Base-by-base conservation (phyloP, 495 filamentous ascomycete genomes). In the Aspergillus incahuasiensis region DNA sequence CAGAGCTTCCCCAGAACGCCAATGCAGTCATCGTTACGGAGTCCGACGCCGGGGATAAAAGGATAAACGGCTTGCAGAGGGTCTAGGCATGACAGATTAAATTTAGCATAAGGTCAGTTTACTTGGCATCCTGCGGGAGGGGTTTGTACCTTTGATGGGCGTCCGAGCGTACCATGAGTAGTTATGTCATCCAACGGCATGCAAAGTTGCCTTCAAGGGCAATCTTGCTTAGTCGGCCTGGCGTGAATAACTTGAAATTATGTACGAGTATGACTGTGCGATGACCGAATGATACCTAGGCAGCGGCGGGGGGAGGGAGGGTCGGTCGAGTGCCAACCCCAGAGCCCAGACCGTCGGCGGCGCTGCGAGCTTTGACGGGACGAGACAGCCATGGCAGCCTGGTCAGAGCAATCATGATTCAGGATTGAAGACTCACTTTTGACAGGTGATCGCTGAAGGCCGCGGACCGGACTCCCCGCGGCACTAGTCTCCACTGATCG, bases 401-500 rank as follows among this genome's bases (percentile, higher is more conserved):
- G 20, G n/a, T 20, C 18, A 5, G 51, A n/a, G 40, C 40, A 53
- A 45, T 45, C 40, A 55, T 47, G 13, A 40, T 40, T 40, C 38
- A 40, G 12, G 38, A 40, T 3, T 40, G 15, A 40, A 16, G 38
- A 40, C 2, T 55, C 51, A 52, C 55, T 34, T 57, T 30, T 63
- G 60, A 63, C 60, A 51, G 56, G 53, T 30, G 53, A 55, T 55
- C 51, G 40, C 45, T 63, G 56, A 47, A 20, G 55, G 57, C 60
- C 48, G 54, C 63, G 60, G 58, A 30, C 58, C 53, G 58, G 25
- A 5, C 56, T 63, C 63, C 60, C 55, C 60, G 60, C 51, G 43
- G 45, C 55, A 56, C 46, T 24, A 38, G 6, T 32, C 56, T 55
- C 58, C 56, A 48, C 50, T 21, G 16, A 24, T 42, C 24, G 11